These are phyloP conservation scores for Bruguiera gymnorhiza DNA, from an alignment of 345 rosid genomes.

Conservation along the genomic window DNA sequence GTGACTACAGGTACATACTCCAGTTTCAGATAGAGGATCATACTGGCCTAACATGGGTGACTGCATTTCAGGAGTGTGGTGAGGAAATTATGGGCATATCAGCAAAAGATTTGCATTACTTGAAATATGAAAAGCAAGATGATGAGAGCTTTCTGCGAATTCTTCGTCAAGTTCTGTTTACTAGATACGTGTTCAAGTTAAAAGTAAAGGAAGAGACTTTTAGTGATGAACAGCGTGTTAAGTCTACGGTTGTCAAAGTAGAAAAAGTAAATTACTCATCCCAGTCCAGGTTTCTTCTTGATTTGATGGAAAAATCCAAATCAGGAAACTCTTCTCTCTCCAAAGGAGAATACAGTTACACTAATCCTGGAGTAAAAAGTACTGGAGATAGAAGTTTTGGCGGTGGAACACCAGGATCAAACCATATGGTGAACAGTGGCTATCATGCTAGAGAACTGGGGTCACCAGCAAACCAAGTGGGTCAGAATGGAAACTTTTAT, in stretches of 20 bases:
- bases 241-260: constrained; percentile 70
- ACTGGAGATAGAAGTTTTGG: constrained; percentile 31
- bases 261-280: constrained; percentile 61
- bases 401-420: constrained; percentile 25
- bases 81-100: constrained; percentile 85
- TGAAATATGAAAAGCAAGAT: constrained; percentile 58
- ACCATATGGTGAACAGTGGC: constrained; percentile 13
- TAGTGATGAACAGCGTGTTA: constrained; percentile 87
- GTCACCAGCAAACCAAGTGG: constrained; percentile 37
- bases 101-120: constrained; percentile 64
- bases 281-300: constrained; percentile 60
- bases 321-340: constrained; percentile 31
- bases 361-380: constrained; percentile 24
- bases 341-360: constrained; percentile 32
- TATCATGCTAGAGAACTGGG: constrained; percentile 30
- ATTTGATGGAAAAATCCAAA: constrained; percentile 50
- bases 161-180: constrained; percentile 62
- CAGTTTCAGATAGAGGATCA: constrained; percentile 92
- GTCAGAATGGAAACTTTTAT: constrained; percentile 50
- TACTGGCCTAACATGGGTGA: constrained; percentile 82
- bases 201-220: constrained; percentile 87
- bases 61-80: constrained; percentile 84
- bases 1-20: constrained; percentile 77
- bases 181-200: constrained; percentile 67
- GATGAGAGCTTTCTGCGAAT: constrained; percentile 68